Base-by-base conservation (phyloP, 2,329 filamentous ascomycete genomes). In the Fusarium tjaetaba region DNA sequence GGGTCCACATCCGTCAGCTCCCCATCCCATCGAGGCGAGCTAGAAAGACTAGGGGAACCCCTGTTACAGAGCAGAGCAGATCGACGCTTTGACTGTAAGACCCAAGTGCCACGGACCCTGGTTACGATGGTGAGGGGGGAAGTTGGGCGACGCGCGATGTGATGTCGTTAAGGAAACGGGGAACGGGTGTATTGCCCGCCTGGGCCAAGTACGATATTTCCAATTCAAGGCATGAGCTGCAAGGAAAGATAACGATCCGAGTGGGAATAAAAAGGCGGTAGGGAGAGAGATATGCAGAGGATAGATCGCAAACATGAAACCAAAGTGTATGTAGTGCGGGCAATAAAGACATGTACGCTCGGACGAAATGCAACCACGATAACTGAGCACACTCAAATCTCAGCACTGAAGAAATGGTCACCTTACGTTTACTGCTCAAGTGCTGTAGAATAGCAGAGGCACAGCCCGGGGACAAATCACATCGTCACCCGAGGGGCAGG, bases 1-100 rank as follows among this genome's bases (percentile, higher is more conserved):
- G 42, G 61, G 64, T 51, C 68, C 68, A 71, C 67, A 48, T 32
- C 38, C 58, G 48, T 61, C 58, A 61, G 42, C 51, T 56, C 26
- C 26, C 26, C 36, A 61, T 58, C 68, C 68, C 36, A 61, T 58
- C 68, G 59, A 71, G 46, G 46, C 42, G 46, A 46, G 39, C 39
- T 55, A 26, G 46, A 41, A 22, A 22, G 26, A 28, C 28, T 43
- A 63, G 41, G 39, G 28, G 24, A 58, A 32, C 57, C 57, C 57
- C 57, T 52, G 43, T 59, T 52, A 20, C 57, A 52, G 34, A 52
- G 22, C 43, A 46, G 65, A 56, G 26, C 43, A 46, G 65, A 56
- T 59, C 56, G 60, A n/a, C 68, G 73, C 74, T 74, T 76, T 72
- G 74, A 74, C 71, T 39, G 52, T 45, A 45, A 26, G 38, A 56